phyloP scores from a whole-genome alignment of 352 stramenopile genomes.

The Peronospora tabacina region DNA sequence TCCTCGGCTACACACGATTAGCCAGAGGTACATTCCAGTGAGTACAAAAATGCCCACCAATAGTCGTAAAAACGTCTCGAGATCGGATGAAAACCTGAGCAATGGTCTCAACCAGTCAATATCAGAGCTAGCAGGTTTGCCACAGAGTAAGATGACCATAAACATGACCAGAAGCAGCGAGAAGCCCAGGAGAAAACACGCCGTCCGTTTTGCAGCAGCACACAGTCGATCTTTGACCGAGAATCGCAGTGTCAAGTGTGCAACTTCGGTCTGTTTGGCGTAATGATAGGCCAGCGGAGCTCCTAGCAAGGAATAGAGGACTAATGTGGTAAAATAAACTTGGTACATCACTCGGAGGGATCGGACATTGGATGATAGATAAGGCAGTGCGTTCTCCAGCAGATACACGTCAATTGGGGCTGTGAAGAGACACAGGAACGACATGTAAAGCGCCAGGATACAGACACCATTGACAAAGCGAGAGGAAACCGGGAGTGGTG shows the following conservation, averaged over 20 bases:
- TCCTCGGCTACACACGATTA: conserved; percentile 59
- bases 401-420: conserved; percentile 75
- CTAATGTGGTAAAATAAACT: conserved; percentile 58
- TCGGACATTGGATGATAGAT: conserved; percentile 45
- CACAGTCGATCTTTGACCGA: conserved; percentile 40
- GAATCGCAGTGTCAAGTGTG: conserved; percentile 71
- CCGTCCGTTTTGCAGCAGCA: conserved; percentile 62
- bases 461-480: conserved; percentile 65
- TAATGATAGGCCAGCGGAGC: conserved; percentile 79
- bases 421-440: conserved; percentile 70
- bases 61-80: conserved; percentile 63
- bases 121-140: conserved; percentile 65
- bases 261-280: conserved; percentile 75
- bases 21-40: conserved; percentile 71
- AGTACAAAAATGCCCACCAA: conserved; percentile 67
- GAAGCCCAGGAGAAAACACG: conserved; percentile 66
- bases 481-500: conserved; percentile 54
- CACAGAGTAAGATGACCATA: conserved; percentile 64
- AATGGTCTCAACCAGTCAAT: conserved; percentile 81
- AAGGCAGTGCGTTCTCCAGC: conserved; percentile 56
- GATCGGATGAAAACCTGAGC: conserved; percentile 63
- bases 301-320: conserved; percentile 57
- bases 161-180: conserved; percentile 56
- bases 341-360: conserved; percentile 60
- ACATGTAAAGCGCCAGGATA: conserved; percentile 57